phyloP scores from a whole-genome alignment of 257 asterid genomes.

The Leonotis leonurus region DNA sequence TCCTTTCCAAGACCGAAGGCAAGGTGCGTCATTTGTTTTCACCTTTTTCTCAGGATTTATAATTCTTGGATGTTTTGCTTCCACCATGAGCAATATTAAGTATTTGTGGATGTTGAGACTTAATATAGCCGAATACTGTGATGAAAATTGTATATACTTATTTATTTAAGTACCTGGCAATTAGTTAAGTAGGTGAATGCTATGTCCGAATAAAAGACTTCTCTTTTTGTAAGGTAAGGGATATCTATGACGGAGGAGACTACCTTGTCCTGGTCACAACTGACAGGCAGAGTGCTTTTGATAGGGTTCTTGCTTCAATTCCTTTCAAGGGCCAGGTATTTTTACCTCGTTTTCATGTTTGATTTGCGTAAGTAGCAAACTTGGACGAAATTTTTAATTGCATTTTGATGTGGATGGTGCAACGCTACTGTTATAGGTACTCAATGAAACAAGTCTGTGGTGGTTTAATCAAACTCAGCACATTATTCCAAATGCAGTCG shows the following conservation, averaged over 20 bases:
- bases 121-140: neutral
- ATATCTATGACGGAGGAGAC: constrained; percentile 81
- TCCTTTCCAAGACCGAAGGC: constrained; percentile 75
- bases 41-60: neutral
- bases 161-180: neutral
- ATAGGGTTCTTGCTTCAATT: constrained; percentile 86
- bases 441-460: constrained; percentile 91
- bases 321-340: constrained; percentile 94
- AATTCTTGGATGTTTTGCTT: neutral
- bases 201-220: neutral
- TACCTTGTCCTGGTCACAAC: constrained; percentile 84
- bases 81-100: neutral
- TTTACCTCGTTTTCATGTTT: neutral
- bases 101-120: neutral
- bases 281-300: constrained; percentile 93
- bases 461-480: constrained; percentile 80
- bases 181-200: neutral
- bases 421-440: constrained; percentile 48
- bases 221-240: constrained; percentile 69
- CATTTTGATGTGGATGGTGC: neutral
- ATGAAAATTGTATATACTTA: neutral
- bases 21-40: constrained; percentile 51
- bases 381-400: neutral
- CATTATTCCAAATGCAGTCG: constrained; percentile 76
- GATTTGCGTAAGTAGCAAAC: neutral